Evolutionary conservation across 805 yeast species (phyloP), one percentile per base, ranked within the genome.

Genomic region (Hanseniaspora mollemarum): DNA sequence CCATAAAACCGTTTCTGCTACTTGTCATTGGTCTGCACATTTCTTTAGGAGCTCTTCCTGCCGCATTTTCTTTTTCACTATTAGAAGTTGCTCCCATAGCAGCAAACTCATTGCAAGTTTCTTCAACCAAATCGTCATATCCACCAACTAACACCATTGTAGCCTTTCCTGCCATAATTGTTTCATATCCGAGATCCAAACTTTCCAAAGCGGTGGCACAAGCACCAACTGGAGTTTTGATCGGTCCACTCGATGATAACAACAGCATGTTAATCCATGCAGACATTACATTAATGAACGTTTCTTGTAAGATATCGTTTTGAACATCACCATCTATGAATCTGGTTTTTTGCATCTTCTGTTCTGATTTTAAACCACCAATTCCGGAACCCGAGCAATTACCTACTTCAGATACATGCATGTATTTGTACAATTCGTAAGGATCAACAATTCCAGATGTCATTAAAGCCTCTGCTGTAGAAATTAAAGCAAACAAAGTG

Each of bases 241-340:
- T 81, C 43, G 95, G 95, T 63, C 95, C 95, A 53, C 92, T 81
- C 3, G 94, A 78, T 9, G 94, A 83, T 51, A 86, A 69, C 60
- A 86, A 70, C 71, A 86, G 73, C 95, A 86, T 86, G 63, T 86
- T 86, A 54, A 86, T 88, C 95, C 95, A 86, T 51, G 95, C 95
- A 54, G 88, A 72, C 87, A 84, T 84, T 41, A 92, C 85, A 71
- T 86, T 86, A 71, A 86, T 82, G 69, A 86, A 86, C 44, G 94
- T 84, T 68, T 86, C 95, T 67, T 83, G 95, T 56, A 86, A 72
- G 56, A 86, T 80, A 67, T 86, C 95, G 66, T 81, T 85, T 71
- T 85, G 94, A 46, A 83, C 90, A 43, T 86, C 85, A 66, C 71
- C 74, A 65, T 86, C 94, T 54, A 74, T 67, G 67, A 72, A 83